Evolutionary conservation across 1,284 basidiomycete genomes (phyloP).

Genomic region (Moesziomyces parantarcticus): DNA sequence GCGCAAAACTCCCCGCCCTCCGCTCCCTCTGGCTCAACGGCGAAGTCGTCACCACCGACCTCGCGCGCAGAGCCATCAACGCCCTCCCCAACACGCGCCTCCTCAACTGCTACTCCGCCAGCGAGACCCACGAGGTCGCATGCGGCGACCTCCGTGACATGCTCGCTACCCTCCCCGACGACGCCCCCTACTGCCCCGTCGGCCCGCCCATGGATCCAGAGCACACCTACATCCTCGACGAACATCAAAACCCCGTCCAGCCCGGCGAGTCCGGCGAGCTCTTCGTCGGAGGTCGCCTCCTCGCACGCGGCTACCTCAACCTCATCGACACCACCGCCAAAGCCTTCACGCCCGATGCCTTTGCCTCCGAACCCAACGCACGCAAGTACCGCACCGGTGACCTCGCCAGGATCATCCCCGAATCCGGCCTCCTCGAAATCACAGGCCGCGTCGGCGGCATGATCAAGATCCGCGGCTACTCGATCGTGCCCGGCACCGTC

Average conservation of each 20-base stretch:
- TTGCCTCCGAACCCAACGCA: constrained; percentile 21
- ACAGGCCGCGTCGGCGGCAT: constrained; percentile 66
- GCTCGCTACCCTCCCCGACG: constrained; percentile 22
- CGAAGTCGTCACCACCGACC: constrained; percentile 65
- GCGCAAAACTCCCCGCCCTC: constrained; percentile 54
- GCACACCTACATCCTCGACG: constrained; percentile 64
- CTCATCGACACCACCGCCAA: constrained; percentile 61
- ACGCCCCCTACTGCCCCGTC: constrained; percentile 59
- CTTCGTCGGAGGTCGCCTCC: constrained; percentile 62
- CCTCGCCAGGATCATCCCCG: constrained; percentile 56
- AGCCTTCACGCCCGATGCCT: constrained; percentile 57
- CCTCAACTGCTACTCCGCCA: constrained; percentile 66
- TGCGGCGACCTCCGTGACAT: constrained; percentile 59
- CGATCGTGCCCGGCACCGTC: constrained; percentile 61
- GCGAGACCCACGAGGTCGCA: constrained; percentile 67
- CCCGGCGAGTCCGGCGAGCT: constrained; percentile 59
- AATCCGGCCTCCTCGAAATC: constrained; percentile 60
- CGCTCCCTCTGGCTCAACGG: constrained; percentile 66
- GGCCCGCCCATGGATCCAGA: constrained; percentile 59
- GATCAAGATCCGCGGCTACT: constrained; percentile 67
- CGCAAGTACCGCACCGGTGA: constrained; percentile 66
- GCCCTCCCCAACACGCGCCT: constrained; percentile 61
- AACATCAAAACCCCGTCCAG: constrained; percentile 50
- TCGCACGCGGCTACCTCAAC: constrained; percentile 66
- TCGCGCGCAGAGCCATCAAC: constrained; percentile 57